Evolutionary conservation across 2,329 filamentous ascomycete genomes (phyloP).

Genomic region (Diaporthe ampelina): DNA sequence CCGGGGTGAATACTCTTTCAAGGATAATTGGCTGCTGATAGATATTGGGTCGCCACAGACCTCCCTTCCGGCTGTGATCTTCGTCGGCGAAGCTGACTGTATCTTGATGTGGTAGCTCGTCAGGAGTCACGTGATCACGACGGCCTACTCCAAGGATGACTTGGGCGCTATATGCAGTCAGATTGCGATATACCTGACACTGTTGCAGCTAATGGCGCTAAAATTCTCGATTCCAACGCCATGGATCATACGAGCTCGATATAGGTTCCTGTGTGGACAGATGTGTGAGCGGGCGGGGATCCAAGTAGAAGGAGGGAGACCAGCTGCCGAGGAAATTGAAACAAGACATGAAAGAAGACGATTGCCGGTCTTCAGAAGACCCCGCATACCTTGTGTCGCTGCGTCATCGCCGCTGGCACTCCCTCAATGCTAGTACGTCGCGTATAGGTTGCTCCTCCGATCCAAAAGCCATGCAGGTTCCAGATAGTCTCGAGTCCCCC

Average conservation of each 20-base stretch:
- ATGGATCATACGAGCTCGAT: no score
- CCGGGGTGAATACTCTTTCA: not conserved
- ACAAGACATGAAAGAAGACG: not conserved
- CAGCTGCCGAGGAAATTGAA: no score
- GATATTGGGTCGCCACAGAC: not conserved
- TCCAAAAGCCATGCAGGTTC: not conserved
- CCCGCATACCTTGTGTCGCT: not conserved
- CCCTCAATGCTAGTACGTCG: not conserved
- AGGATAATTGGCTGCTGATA: not conserved
- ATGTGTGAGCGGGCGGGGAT: no score
- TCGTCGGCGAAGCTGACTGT: not conserved
- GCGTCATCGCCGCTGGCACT: not conserved
- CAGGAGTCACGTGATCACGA: not conserved
- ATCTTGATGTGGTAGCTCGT: not conserved
- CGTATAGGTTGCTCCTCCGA: not conserved
- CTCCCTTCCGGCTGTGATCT: not conserved
- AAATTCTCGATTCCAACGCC: no score
- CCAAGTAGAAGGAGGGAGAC: no score
- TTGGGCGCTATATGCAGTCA: no score
- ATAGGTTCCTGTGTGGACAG: no score
- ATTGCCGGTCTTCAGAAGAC: not conserved
- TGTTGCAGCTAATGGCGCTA: no score
- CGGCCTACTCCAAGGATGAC: not conserved
- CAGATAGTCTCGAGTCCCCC: no score
- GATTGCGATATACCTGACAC: no score